These are phyloP conservation scores for Cutaneotrichosporon cutaneum DNA, from an alignment of 1,284 basidiomycete genomes.

Conservation along the genomic window DNA sequence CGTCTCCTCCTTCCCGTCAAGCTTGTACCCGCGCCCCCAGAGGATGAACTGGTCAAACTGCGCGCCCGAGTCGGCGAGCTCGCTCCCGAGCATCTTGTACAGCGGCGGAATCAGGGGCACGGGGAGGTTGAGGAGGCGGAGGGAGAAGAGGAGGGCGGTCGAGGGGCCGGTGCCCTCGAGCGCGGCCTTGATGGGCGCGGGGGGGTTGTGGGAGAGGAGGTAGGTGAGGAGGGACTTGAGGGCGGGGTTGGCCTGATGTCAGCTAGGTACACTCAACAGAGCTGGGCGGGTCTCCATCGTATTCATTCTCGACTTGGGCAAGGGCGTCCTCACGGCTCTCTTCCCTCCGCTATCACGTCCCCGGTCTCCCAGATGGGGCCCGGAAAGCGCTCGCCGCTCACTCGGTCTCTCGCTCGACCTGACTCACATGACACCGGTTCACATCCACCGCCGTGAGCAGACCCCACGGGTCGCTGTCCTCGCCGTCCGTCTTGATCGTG, in stretches of 20 bases:
- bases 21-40: constrained; percentile 51
- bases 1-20: constrained; percentile 46
- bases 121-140: constrained; percentile 88
- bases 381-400: too few species aligned
- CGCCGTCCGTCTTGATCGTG: constrained; percentile 86
- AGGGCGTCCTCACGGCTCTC: too few species aligned
- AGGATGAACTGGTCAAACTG: constrained; percentile 46
- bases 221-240: constrained; percentile 72
- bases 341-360: too few species aligned
- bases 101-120: constrained; percentile 84
- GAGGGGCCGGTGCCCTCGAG: constrained; percentile 30
- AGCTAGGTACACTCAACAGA: neutral
- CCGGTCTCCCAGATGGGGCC: too few species aligned
- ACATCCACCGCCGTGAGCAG: constrained; percentile 79
- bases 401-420: neutral
- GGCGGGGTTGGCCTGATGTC: constrained; percentile 63
- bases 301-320: too few species aligned
- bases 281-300: too few species aligned
- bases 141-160: constrained; percentile 73
- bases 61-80: constrained; percentile 64
- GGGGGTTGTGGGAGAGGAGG: constrained; percentile 56
- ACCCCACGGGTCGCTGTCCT: constrained; percentile 82
- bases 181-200: constrained; percentile 50
- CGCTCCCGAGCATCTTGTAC: constrained; percentile 79
- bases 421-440: constrained; percentile 66